Evolutionary conservation across 1,284 basidiomycete species (phyloP), one percentile per base, ranked within the genome.

Genomic region (Papiliotrema terrestris): DNA sequence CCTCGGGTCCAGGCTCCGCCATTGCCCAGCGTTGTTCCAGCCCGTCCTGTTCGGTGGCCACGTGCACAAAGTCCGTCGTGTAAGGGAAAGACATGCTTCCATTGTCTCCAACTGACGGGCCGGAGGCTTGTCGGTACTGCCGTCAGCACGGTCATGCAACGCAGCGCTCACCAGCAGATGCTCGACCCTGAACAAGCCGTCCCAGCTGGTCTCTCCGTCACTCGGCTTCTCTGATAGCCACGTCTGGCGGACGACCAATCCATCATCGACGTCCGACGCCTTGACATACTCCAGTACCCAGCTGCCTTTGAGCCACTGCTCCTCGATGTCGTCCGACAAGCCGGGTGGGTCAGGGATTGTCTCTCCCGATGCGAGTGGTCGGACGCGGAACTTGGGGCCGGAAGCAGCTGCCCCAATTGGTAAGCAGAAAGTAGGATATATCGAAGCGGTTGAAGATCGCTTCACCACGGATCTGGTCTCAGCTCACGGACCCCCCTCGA

Each of bases 1-100:
- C 73, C 8, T 62, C 63, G 1, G 70, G 69, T 2, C 73, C 70
- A 5, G 70, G 67, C 13, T 56, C 55, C 2, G 59, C 62, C 35
- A 71, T 65, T 2, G 62, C 63, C 71, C 70, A 73, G 32, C 65
- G 59, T 58, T 75, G 73, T 8, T 58, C 61, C 11, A 66, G 35
- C 1, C 15, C 38, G 3, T 43, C 38, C 23, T 38, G 17, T 29
- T 37, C 35, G 20, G 35, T 37, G 41, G 23, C 37, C 19, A 41
- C 0, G 49, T 68, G 65, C 3, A 63, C 58, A 39, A 70, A 73
- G 25, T 57, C 56, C 4, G 58, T 43, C n/a, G 54, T 54, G 43
- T 70, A 67, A 4, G 70, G 69, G 60, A 71, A 69, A 20, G 51
- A 15, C 17, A 49, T 23, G 23, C 32, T 15, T 14, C 15, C 29